Conservation (phyloP, 805 yeast genomes). For the Naumovozyma baii region DNA sequence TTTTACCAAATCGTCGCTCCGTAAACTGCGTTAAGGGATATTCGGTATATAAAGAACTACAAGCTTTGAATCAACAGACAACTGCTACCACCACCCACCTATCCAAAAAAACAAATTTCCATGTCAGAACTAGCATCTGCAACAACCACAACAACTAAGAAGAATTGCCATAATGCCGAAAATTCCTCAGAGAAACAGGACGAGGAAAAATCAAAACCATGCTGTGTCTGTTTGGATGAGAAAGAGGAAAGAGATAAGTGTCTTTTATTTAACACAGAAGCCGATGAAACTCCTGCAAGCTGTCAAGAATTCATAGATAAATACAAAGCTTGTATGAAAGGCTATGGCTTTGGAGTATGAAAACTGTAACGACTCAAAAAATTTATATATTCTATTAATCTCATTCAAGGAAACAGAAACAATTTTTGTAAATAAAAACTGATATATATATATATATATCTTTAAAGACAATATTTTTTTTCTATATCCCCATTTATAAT, state of each 20-base stretch:
- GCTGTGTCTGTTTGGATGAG: constrained; percentile 88
- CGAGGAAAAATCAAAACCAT: constrained; percentile 71
- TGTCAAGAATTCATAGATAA: constrained; percentile 61
- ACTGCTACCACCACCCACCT: background rate
- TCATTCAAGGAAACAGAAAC: too few relatives aligned
- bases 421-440: too few relatives aligned
- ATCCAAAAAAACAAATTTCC: background rate
- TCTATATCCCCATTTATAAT: too few relatives aligned
- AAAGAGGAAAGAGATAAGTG: constrained; percentile 82
- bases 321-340: constrained; percentile 86
- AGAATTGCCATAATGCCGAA: too few relatives aligned
- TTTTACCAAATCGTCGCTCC: too few relatives aligned
- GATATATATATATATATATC: too few relatives aligned
- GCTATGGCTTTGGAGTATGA: constrained; percentile 59
- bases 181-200: background rate
- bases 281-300: constrained; percentile 39
- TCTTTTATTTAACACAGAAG: constrained; percentile 70
- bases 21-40: too few relatives aligned
- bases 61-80: background rate
- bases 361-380: too few relatives aligned
- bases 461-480: too few relatives aligned
- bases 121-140: background rate
- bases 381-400: too few relatives aligned
- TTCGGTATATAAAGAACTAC: too few relatives aligned
- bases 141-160: background rate